Evolutionary conservation across 257 asterid species (phyloP).

Genomic region (Buddleja alternifolia): DNA sequence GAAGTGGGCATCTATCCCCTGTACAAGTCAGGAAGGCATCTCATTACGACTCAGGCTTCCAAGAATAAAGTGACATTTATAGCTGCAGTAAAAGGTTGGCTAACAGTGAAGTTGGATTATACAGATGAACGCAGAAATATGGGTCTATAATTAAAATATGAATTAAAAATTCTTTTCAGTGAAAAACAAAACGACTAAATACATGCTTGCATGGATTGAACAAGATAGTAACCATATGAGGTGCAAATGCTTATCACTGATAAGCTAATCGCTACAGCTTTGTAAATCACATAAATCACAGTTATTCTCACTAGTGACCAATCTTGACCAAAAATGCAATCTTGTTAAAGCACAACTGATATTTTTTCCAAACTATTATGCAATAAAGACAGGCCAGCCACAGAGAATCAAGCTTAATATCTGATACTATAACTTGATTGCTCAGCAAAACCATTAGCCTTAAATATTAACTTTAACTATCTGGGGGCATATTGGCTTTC

Average conservation of each 20-base stretch:
- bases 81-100: conserved; percentile 3
- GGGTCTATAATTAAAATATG: conserved; percentile 12
- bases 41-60: conserved; percentile 13
- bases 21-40: conserved; percentile 34
- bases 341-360: conserved; percentile 3
- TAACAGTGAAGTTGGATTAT: conserved; percentile 9
- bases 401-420: not conserved
- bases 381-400: conserved; percentile 3
- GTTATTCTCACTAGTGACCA: too few species aligned
- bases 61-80: not conserved
- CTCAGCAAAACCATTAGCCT: not conserved
- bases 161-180: not conserved
- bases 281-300: too few species aligned
- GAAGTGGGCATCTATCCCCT: conserved; percentile 66
- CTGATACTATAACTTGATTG: conserved; percentile 19
- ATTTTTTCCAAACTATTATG: not conserved
- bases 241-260: not conserved
- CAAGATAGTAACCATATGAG: not conserved
- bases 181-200: not conserved
- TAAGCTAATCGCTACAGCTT: not conserved
- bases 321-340: not conserved
- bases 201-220: conserved; percentile 4
- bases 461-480: not conserved
- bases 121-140: conserved; percentile 7
- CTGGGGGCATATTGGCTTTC: not conserved